These are phyloP conservation scores for Mortierella alpina DNA, from an alignment of 192 early-diverging fungal species.

Conservation along the genomic window DNA sequence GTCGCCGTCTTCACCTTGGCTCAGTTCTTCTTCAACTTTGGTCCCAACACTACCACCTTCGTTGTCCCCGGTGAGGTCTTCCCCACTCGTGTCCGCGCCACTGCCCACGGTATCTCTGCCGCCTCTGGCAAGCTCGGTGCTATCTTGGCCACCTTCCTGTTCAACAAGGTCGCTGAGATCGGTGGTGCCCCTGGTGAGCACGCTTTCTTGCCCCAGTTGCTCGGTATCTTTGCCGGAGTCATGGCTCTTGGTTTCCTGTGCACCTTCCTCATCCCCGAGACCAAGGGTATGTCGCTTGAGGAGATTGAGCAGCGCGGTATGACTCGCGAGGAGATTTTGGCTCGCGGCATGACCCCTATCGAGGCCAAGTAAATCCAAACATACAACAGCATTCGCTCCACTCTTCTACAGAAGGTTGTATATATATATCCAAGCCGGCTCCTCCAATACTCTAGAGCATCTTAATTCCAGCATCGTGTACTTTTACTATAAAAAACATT, in stretches of 20 bases:
- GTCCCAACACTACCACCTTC: conserved; percentile 85
- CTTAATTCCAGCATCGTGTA: conserved; percentile 3
- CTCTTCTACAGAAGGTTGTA: conserved; percentile 12
- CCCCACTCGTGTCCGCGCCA: conserved; percentile 79
- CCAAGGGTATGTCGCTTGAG: conserved; percentile 78
- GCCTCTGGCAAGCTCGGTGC: conserved; percentile 82
- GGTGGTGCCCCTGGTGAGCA: conserved; percentile 56
- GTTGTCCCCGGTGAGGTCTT: conserved; percentile 82
- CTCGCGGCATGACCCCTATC: neutral
- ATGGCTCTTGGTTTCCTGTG: conserved; percentile 69
- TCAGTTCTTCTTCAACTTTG: conserved; percentile 82
- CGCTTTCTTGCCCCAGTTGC: conserved; percentile 61
- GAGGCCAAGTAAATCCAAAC: neutral
- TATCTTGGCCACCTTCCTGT: conserved; percentile 74
- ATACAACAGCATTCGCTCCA: neutral
- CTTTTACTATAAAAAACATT: conserved; percentile 19
- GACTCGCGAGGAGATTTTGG: neutral
- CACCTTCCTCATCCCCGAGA: conserved; percentile 77
- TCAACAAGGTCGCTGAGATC: conserved; percentile 63
- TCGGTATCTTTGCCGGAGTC: conserved; percentile 66
- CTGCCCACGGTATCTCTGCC: conserved; percentile 85
- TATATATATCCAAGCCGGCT: conserved; percentile 9
- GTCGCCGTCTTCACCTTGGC: conserved; percentile 65
- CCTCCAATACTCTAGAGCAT: conserved; percentile 1
- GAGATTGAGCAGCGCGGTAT: conserved; percentile 65